These are phyloP conservation scores for Hyparrhenia diplandra DNA, from an alignment of 176 grass and related monocot species.

Conservation along the genomic window DNA sequence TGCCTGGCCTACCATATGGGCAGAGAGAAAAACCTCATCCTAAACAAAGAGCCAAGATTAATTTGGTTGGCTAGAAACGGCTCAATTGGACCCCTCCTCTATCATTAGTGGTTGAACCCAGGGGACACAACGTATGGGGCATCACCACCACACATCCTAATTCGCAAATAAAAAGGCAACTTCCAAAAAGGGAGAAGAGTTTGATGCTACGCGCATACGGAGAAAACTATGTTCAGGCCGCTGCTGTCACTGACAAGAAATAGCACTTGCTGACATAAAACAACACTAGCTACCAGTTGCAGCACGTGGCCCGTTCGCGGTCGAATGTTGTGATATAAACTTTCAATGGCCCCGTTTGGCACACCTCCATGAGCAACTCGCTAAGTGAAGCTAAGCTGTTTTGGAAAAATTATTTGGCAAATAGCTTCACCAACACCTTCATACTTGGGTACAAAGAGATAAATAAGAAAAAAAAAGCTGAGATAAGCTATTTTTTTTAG, in stretches of 20 bases:
- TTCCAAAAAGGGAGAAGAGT: neutral
- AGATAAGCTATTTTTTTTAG: too few relatives aligned
- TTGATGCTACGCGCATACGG: neutral
- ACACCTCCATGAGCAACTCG: too few relatives aligned
- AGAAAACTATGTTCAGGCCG: neutral
- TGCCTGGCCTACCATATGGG: neutral
- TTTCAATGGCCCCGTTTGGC: too few relatives aligned
- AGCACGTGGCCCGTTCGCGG: neutral
- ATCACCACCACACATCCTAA: conserved; percentile 30
- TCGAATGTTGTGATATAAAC: neutral
- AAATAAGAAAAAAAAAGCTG: too few relatives aligned
- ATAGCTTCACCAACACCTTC: too few relatives aligned
- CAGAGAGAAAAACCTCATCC: conserved; percentile 38
- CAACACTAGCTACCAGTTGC: neutral
- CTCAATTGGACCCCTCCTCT: conserved; percentile 31
- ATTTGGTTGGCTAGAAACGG: conserved; percentile 44
- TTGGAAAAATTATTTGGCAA: too few relatives aligned
- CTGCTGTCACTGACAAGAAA: neutral
- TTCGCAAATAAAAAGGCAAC: neutral
- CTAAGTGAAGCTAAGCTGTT: too few relatives aligned
- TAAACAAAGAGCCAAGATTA: conserved; percentile 16
- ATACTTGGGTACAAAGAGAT: too few relatives aligned
- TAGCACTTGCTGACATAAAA: neutral
- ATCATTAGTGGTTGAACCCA: conserved; percentile 56
- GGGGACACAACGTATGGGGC: conserved; percentile 42